phyloP scores from a whole-genome alignment of 2,329 filamentous ascomycete genomes.

The Penicillium expansum region DNA sequence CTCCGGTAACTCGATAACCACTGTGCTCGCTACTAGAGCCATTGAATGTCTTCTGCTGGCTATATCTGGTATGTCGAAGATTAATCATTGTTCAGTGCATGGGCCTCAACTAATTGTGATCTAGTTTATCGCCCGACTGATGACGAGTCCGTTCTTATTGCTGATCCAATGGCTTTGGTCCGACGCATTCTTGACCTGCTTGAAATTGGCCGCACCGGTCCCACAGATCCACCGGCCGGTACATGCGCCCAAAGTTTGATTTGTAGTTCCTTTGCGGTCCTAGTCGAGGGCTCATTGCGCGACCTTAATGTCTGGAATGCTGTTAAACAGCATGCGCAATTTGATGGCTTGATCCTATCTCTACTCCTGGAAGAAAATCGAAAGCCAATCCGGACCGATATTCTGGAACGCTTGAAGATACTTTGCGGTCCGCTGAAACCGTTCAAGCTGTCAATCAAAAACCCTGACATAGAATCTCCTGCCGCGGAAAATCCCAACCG shows the following conservation, averaged over 20 bases:
- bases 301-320: constrained; percentile 47
- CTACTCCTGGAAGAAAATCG: constrained; percentile 47
- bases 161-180: constrained; percentile 38
- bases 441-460: constrained; percentile 28
- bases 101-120: constrained; percentile 20
- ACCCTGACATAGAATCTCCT: constrained; percentile 16
- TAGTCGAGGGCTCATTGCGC: constrained; percentile 51
- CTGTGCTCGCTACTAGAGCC: constrained; percentile 54
- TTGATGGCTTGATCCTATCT: constrained; percentile 39
- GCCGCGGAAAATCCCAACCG: constrained; percentile 29
- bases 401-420: constrained; percentile 40
- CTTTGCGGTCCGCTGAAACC: constrained; percentile 35
- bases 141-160: constrained; percentile 29
- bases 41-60: constrained; percentile 57
- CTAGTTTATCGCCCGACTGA: constrained; percentile 18
- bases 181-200: constrained; percentile 38
- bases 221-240: constrained; percentile 15
- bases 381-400: constrained; percentile 37
- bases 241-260: constrained; percentile 35
- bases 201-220: constrained; percentile 24
- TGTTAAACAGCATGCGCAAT: constrained; percentile 40
- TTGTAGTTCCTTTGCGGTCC: constrained; percentile 46
- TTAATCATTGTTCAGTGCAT: background rate
- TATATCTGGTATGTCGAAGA: constrained; percentile 49
- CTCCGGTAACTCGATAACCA: constrained; percentile 46